Evolutionary conservation across 164 flowering plant species (phyloP).

Genomic region (Echeveria elegans): DNA sequence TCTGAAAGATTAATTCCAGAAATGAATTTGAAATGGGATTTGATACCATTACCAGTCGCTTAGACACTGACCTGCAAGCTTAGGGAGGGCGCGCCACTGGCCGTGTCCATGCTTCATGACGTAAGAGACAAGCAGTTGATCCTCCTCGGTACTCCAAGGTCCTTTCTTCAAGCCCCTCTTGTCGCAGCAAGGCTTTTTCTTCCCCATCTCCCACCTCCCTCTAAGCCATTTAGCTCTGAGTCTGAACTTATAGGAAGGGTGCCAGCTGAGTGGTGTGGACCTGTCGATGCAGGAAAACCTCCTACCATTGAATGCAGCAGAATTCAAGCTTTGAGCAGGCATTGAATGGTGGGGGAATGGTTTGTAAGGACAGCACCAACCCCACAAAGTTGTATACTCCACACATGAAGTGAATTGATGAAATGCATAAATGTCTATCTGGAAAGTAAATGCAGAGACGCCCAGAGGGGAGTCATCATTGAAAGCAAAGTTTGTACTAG

Average conservation of each 20-base stretch:
- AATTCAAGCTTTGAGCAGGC: neutral
- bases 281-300: neutral
- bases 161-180: neutral
- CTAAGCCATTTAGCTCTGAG: neutral
- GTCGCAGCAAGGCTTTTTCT: conserved; percentile 1
- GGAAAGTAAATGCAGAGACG: neutral
- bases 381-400: neutral
- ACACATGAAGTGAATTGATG: neutral
- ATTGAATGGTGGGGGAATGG: neutral
- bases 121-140: conserved; percentile 15
- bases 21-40: neutral
- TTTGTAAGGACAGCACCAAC: neutral
- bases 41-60: neutral
- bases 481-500: neutral
- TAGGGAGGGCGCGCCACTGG: conserved; percentile 6
- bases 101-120: neutral
- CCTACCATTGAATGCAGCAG: neutral
- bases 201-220: neutral
- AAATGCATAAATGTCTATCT: neutral
- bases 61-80: conserved; percentile 4
- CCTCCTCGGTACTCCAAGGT: neutral
- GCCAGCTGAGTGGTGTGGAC: too few relatives aligned
- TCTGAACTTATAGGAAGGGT: neutral
- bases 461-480: neutral
- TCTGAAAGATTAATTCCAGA: too few relatives aligned